A percentile compares a stretch with the other conserved stretches of the same genome.
Evolutionary conservation across 23 red algal species (phyloP).

Genomic region (Porphyridium purpureum): DNA sequence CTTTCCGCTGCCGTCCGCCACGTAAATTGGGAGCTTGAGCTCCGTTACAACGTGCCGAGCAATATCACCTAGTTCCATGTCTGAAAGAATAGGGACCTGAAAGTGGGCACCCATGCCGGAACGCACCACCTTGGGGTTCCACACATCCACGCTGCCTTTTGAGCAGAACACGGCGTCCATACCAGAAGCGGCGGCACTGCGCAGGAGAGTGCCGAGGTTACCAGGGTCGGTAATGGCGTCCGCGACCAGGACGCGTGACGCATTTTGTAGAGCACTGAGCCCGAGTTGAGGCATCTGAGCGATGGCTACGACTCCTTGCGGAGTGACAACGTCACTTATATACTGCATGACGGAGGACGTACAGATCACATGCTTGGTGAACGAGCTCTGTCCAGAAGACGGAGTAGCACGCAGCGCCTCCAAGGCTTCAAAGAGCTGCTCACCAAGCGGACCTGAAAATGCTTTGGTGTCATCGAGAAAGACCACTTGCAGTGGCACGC

Average conservation of each 20-base stretch:
- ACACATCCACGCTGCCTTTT: constrained; percentile 56
- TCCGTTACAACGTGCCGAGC: background rate
- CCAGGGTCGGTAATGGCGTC: constrained; percentile 82
- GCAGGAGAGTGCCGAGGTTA: constrained; percentile 75
- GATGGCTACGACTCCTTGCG: background rate
- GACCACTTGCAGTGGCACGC: background rate
- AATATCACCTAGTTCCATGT: constrained; percentile 16
- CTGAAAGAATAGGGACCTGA: constrained; percentile 21
- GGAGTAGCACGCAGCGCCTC: background rate
- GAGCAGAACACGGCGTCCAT: constrained; percentile 35
- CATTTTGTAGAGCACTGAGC: background rate
- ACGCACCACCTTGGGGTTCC: constrained; percentile 67
- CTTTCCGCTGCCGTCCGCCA: constrained; percentile 18
- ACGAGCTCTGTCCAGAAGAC: background rate
- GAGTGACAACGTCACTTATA: background rate
- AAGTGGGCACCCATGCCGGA: constrained; percentile 97
- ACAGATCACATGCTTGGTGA: too few relatives aligned
- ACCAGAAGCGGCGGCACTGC: constrained; percentile 56
- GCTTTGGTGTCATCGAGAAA: constrained; percentile 1
- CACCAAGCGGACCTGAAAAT: background rate
- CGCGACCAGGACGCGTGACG: constrained; percentile 34
- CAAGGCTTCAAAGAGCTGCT: background rate
- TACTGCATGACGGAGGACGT: too few relatives aligned
- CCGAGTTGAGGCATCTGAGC: background rate
- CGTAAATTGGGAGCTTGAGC: constrained; percentile 2